These are phyloP conservation scores for Cenchrus purpureus DNA, from an alignment of 176 grass and related monocot species.

Conservation along the genomic window DNA sequence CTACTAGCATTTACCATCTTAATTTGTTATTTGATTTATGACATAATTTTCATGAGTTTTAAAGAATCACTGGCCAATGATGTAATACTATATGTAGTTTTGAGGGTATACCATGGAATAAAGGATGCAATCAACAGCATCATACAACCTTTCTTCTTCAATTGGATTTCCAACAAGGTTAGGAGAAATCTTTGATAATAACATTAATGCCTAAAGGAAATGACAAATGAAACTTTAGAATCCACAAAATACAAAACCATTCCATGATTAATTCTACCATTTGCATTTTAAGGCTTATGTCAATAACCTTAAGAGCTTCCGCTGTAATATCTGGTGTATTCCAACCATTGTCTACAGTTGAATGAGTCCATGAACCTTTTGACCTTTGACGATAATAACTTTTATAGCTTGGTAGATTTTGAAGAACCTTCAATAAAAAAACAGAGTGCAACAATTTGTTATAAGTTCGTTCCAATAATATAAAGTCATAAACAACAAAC, in stretches of 20 bases:
- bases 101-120: slow-evolving; percentile 33
- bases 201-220: slow-evolving; percentile 22
- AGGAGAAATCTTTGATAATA: slow-evolving; percentile 42
- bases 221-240: background rate
- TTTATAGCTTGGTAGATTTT: background rate
- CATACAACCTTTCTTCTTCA: slow-evolving; percentile 30
- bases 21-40: too few relatives aligned
- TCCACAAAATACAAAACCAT: background rate
- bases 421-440: background rate
- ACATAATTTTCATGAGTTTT: too few relatives aligned
- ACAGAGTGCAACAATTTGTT: background rate
- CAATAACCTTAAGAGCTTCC: slow-evolving; percentile 11
- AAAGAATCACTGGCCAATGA: too few relatives aligned
- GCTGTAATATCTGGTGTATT: background rate
- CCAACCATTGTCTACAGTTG: slow-evolving; percentile 2
- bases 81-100: too few relatives aligned
- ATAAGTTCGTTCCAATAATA: background rate
- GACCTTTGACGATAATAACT: background rate
- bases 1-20: too few relatives aligned
- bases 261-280: too few relatives aligned
- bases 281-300: background rate
- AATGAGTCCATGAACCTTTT: slow-evolving; percentile 26
- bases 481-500: background rate
- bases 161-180: slow-evolving; percentile 23
- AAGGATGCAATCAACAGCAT: slow-evolving; percentile 44